Base-by-base conservation (phyloP, 2,329 filamentous ascomycete species). In the Colletotrichum lupini region DNA sequence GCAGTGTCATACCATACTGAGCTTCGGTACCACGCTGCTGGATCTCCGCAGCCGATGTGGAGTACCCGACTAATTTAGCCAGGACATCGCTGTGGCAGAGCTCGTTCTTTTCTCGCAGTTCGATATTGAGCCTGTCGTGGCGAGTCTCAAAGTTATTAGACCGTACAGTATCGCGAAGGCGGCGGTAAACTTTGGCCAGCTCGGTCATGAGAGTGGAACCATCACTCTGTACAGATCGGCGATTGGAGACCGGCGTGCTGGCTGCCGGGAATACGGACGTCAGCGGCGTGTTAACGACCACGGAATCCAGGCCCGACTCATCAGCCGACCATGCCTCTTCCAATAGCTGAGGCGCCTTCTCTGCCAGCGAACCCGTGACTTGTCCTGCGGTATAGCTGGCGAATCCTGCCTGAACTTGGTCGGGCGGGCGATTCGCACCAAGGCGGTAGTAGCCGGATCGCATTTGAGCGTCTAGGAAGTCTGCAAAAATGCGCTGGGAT, bases 11-110 rank as follows among this genome's bases (percentile, higher is more conserved):
- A 67, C 94, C 92, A 59, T 90, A 89, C 75, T 93, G 90, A 26
- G 92, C 91, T 77, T 94, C 93, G 4, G 95, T 87, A 7, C 97
- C 97, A 77, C 97, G 93, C 81, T 98, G 95, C 75, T 95, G 92
- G 76, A 98, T 98, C 83, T 99, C 97, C 4, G 94, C 92, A 0
- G 95, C 92, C 9, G 95, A 92, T 72, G 99, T 95, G 0, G 95
- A 96, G 80, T 92, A 95, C 2, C 94, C 96, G 16, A 98, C 91
- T 1, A 91, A 86, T 71, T 88, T 87, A 16, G 91, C 89, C 12
- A 95, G 82, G 1, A 88, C 88, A 77, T 93, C 91, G 70, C 88
- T 89, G 26, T 81, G 83, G 68, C 83, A 84, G 5, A 92, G 80
- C 68, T 90, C 85, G 62, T 87, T 84, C 19, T 79, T 77, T 78